Conservation (phyloP, 345 rosid genomes). For the Mercurialis annua region DNA sequence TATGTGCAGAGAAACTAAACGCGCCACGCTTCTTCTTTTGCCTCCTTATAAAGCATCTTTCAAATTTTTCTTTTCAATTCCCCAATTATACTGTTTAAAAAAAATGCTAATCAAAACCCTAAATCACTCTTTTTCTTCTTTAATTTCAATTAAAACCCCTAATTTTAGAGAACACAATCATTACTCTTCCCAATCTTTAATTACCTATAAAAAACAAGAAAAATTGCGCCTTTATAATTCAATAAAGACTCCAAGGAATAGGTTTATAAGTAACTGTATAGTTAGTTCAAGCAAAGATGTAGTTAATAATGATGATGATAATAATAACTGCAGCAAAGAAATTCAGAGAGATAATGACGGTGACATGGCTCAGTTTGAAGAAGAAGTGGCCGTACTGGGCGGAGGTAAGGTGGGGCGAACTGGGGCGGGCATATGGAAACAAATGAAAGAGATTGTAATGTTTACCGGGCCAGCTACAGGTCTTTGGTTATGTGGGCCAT, state of each 20-base stretch:
- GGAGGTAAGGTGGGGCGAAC: constrained; percentile 30
- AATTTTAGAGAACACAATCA: constrained; percentile 16
- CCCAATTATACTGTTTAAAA: neutral
- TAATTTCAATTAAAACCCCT: constrained; percentile 22
- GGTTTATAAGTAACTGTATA: constrained; percentile 28
- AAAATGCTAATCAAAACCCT: constrained; percentile 44
- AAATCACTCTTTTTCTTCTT: constrained; percentile 21
- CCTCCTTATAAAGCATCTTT: neutral
- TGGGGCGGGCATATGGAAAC: constrained; percentile 69
- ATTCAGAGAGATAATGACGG: neutral
- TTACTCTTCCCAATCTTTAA: constrained; percentile 19
- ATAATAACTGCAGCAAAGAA: neutral
- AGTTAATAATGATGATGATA: constrained; percentile 10
- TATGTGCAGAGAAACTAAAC: neutral
- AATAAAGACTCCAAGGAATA: constrained; percentile 3
- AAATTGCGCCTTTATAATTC: constrained; percentile 7
- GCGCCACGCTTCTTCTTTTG: constrained; percentile 1
- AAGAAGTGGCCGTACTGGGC: constrained; percentile 16
- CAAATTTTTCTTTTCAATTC: neutral
- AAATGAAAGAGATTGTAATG: constrained; percentile 71
- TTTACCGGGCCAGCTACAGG: constrained; percentile 93
- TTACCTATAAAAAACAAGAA: constrained; percentile 17
- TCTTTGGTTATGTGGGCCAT: constrained; percentile 83
- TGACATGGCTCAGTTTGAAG: constrained; percentile 8
- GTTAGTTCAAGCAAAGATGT: constrained; percentile 32